These are phyloP conservation scores for Naganishia sp. DNA, from an alignment of 1,284 basidiomycete genomes.

Conservation along the genomic window DNA sequence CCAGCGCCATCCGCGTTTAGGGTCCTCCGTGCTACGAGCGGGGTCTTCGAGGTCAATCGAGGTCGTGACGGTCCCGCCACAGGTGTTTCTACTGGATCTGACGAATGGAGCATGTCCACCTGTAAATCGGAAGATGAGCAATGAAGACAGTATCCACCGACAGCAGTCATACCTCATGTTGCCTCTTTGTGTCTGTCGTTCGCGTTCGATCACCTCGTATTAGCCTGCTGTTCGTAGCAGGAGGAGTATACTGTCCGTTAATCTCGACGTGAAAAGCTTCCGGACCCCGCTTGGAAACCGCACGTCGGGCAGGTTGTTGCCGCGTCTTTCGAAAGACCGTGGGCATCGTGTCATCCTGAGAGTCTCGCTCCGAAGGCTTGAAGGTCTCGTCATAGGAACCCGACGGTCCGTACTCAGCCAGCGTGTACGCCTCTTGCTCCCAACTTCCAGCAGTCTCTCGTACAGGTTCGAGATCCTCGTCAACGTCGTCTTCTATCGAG, in stretches of 20 bases:
- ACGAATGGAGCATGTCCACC: neutral
- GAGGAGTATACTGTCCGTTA: constrained; percentile 12
- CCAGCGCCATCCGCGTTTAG: neutral
- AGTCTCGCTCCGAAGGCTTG: constrained; percentile 11
- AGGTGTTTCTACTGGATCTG: constrained; percentile 8
- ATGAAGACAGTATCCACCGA: no score
- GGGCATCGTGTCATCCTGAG: constrained; percentile 10
- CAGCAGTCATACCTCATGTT: no score
- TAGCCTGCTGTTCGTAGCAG: neutral
- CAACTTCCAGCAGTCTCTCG: constrained; percentile 11
- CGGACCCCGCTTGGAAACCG: neutral
- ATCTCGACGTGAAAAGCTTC: neutral
- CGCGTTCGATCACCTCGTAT: neutral
- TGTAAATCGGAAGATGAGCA: no score
- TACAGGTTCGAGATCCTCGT: neutral
- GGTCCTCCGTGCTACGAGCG: neutral
- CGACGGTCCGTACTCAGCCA: neutral
- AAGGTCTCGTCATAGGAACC: constrained; percentile 9
- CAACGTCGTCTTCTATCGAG: constrained; percentile 4
- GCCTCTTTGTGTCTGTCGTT: no score
- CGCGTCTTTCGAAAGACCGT: neutral
- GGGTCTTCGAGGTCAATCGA: neutral
- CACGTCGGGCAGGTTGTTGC: constrained; percentile 12
- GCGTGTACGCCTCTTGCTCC: constrained; percentile 3
- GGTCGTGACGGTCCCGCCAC: constrained; percentile 3